These are phyloP conservation scores for Artemisia tridentata DNA, from an alignment of 129 eudicot genomes.

Conservation along the genomic window DNA sequence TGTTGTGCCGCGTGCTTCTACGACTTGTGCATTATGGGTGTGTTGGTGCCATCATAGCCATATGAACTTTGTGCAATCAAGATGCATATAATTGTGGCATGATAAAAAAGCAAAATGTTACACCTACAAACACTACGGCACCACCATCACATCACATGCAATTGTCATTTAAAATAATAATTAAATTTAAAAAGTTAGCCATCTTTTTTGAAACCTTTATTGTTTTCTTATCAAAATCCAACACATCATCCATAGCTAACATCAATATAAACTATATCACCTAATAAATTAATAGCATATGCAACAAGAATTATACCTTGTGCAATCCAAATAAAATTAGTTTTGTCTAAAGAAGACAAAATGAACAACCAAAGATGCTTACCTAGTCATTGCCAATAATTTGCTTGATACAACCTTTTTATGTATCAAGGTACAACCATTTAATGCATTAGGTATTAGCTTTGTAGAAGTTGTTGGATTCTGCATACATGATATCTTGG, in stretches of 20 bases:
- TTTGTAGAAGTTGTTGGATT: constrained; percentile 4
- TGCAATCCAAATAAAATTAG: background rate
- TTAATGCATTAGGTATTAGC: constrained; percentile 22
- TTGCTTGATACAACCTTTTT: constrained; percentile 16
- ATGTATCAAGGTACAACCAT: background rate
- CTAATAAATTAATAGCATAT: too few relatives aligned
- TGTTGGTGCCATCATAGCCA: constrained; percentile 24
- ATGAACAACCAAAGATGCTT: constrained; percentile 20
- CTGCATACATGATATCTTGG: constrained; percentile 4
- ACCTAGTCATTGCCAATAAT: constrained; percentile 22
- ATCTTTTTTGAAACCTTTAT: constrained; percentile 33
- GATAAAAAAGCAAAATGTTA: constrained; percentile 27
- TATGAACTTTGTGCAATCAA: constrained; percentile 32
- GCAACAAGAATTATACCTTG: constrained; percentile 16
- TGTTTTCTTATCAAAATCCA: constrained; percentile 21
- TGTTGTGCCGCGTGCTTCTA: background rate
- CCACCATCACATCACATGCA: constrained; percentile 41
- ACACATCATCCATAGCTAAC: constrained; percentile 18
- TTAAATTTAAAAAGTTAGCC: constrained; percentile 32
- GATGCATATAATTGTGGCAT: constrained; percentile 33
- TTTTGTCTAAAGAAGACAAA: constrained; percentile 8
- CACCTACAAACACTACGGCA: constrained; percentile 21
- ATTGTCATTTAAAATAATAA: constrained; percentile 26
- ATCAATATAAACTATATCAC: too few relatives aligned
- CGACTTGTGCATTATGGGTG: background rate